Evolutionary conservation across 257 asterid species (phyloP).

Genomic region (Nemophila menziesii): DNA sequence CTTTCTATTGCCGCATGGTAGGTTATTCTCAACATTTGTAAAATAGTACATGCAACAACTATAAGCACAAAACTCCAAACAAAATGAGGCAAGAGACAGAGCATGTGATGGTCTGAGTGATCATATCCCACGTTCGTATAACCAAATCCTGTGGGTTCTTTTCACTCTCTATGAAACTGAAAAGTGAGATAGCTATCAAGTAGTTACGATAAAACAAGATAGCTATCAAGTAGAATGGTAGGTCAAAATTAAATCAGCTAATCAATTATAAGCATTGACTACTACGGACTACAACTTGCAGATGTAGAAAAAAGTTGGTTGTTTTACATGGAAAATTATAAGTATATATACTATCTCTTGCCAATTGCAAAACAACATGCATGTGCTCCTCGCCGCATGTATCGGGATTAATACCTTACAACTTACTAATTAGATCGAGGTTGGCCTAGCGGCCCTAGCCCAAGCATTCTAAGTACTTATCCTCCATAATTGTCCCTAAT

Average conservation of each 20-base stretch:
- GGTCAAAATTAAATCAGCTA: neutral
- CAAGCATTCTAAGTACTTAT: no score
- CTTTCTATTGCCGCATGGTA: no score
- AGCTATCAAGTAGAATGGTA: neutral
- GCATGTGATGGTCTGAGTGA: conserved; percentile 8
- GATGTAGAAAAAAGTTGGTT: neutral
- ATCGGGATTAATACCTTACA: conserved; percentile 4
- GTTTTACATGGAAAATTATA: no score
- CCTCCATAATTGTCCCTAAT: no score
- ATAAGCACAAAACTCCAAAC: neutral
- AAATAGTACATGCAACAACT: neutral
- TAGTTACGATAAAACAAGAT: neutral
- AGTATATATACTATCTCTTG: neutral
- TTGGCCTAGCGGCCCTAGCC: no score
- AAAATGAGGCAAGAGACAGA: conserved; percentile 3
- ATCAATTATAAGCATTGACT: no score
- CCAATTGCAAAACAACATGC: conserved; percentile 5
- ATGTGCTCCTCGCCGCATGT: conserved; percentile 10
- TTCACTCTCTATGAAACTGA: neutral
- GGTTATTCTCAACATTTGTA: no score
- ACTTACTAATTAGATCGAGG: no score
- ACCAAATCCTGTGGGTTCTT: conserved; percentile 10
- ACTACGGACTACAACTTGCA: neutral
- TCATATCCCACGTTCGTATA: conserved; percentile 4
- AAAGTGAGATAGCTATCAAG: neutral